A percentile compares a stretch with the other conserved stretches of the same genome.
Evolutionary conservation across 2,329 filamentous ascomycete genomes (phyloP).

Genomic region (Penicillium verrucosum): DNA sequence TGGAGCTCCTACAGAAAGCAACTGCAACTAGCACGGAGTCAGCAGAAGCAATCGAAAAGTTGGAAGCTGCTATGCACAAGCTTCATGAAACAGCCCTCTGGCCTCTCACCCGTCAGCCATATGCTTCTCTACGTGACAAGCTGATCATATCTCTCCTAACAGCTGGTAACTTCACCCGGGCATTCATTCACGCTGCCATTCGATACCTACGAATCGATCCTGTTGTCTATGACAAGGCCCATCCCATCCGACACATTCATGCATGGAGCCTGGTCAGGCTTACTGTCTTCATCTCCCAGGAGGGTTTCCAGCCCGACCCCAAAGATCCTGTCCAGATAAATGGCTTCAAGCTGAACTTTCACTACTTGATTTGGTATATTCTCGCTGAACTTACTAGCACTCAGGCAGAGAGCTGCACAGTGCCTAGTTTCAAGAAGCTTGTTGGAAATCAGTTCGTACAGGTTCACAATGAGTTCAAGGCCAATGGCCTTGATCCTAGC

Average conservation of each 20-base stretch:
- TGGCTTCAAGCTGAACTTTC: conserved; percentile 29
- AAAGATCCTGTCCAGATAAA: conserved; percentile 19
- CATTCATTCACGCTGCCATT: conserved; percentile 52
- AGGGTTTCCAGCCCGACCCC: conserved; percentile 17
- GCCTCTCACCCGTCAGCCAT: conserved; percentile 54
- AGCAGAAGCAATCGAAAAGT: conserved; percentile 30
- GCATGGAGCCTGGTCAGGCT: conserved; percentile 35
- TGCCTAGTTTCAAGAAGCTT: conserved; percentile 31
- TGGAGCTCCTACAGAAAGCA: conserved; percentile 25
- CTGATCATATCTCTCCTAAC: conserved; percentile 50
- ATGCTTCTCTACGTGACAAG: conserved; percentile 53
- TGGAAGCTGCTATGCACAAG: conserved; percentile 41
- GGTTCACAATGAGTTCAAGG: conserved; percentile 27
- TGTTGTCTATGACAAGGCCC: conserved; percentile 48
- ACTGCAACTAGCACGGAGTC: conserved; percentile 18
- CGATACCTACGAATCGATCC: conserved; percentile 53
- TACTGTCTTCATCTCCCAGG: conserved; percentile 28
- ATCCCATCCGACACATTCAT: conserved; percentile 56
- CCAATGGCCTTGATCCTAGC: conserved; percentile 27
- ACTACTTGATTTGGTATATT: conserved; percentile 36
- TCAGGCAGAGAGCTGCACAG: conserved; percentile 26
- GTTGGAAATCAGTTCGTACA: conserved; percentile 26
- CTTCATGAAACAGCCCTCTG: conserved; percentile 43
- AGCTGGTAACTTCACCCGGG: conserved; percentile 43
- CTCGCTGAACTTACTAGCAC: conserved; percentile 27